These are phyloP conservation scores for Inosperma sp. DNA, from an alignment of 768 basidiomycete species.

Conservation along the genomic window DNA sequence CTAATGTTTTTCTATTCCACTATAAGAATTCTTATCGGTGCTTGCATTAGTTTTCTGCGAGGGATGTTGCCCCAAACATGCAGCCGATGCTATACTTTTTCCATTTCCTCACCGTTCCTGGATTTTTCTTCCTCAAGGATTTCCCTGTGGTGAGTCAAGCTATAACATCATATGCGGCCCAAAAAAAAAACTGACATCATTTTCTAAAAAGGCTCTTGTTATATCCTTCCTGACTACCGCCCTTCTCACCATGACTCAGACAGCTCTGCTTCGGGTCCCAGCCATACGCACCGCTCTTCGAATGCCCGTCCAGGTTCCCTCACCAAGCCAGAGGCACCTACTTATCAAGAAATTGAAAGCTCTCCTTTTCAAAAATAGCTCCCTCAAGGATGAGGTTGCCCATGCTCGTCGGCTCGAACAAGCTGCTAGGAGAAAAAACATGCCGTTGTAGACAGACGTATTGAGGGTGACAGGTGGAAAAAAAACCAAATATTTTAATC, in stretches of 20 bases:
- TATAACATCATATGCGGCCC: constrained; percentile 25
- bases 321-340: constrained; percentile 20
- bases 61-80: constrained; percentile 56
- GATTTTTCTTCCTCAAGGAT: constrained; percentile 42
- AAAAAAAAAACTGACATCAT: neutral
- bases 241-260: constrained; percentile 46
- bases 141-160: constrained; percentile 75
- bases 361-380: neutral
- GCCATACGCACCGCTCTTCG: constrained; percentile 36
- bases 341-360: neutral
- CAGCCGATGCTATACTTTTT: constrained; percentile 68
- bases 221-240: constrained; percentile 40
- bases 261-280: constrained; percentile 40
- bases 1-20: neutral
- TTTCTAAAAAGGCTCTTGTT: constrained; percentile 34
- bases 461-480: too few species aligned
- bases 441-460: neutral
- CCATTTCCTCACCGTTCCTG: constrained; percentile 50
- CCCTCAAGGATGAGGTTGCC: constrained; percentile 5
- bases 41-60: constrained; percentile 41
- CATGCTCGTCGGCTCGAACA: constrained; percentile 6
- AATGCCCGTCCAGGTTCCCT: constrained; percentile 34
- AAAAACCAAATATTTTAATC: too few species aligned
- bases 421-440: neutral
- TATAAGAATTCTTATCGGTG: constrained; percentile 3